Evolutionary conservation across 2,329 filamentous ascomycete genomes (phyloP), one percentile per base, ranked within the genome.

Genomic region (Calonectria hongkongensis): DNA sequence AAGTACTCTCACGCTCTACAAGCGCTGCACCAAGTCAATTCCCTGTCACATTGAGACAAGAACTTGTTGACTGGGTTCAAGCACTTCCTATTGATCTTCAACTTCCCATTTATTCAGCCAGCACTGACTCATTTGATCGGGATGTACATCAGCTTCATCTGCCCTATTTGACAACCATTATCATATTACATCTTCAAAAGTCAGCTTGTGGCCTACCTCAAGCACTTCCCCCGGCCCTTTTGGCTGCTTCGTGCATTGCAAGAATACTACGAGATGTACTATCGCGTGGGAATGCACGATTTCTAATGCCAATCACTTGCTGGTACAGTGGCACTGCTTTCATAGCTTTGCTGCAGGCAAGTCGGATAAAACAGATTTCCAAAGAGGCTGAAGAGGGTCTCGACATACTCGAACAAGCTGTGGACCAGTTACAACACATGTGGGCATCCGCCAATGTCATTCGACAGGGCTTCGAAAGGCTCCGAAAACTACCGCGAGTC

Each of bases 321-420:
- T 87, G 85, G 85, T 85, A 87, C 58, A 79, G 80, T n/a, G 83
- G 83, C 0, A 85, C 84, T 1, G 85, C 85, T 0, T 84, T 86
- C 28, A 82, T 86, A 16, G 83, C 85, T 0, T 75, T 87, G 0
- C 72, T 87, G 0, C 84, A 86, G 54, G 85, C 84, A 2, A 76
- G 67, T 13, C 66, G 76, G 1, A 78, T 78, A 18, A 58, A 69
- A 1, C 76, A 78, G 5, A 73, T 78, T 13, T 66, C 73, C 0
- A 66, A 77, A 43, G 76, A 78, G 66, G 76, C 76, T 2, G 74
- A 78, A 15, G 76, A 78, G 10, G 67, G 75, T 0, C 4, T 78
- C 0, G 76, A 78, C 1, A 75, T 78, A 6, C 21, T 78, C 2
- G 70, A 73, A 10, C 73, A 78, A 28, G 76, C 76, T 3, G 76